Evolutionary conservation across 495 filamentous ascomycete genomes (phyloP).

Genomic region (Staphylotrichum tortipilum): DNA sequence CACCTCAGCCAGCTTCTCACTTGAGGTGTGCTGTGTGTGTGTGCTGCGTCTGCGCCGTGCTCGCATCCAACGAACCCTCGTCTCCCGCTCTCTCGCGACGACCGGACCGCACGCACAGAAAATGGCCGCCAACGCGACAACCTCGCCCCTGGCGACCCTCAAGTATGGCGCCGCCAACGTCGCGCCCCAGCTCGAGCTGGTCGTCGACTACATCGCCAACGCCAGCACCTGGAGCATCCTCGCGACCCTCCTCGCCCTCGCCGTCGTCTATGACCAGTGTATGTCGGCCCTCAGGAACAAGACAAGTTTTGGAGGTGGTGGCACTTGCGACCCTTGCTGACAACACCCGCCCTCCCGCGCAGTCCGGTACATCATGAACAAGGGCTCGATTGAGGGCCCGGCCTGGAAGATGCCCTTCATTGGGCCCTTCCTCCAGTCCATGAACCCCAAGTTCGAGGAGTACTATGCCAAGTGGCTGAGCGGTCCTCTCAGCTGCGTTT

Average conservation of each 20-base stretch:
- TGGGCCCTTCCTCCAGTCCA: slow-evolving; percentile 85
- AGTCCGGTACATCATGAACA: slow-evolving; percentile 82
- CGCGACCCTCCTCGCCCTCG: slow-evolving; percentile 55
- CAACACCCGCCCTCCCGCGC: slow-evolving; percentile 7
- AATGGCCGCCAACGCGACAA: slow-evolving; percentile 60
- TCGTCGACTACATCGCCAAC: slow-evolving; percentile 39
- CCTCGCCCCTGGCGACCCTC: slow-evolving; percentile 67
- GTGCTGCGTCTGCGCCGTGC: no score
- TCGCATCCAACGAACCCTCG: no score
- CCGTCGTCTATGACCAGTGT: slow-evolving; percentile 83
- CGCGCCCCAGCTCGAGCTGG: slow-evolving; percentile 36
- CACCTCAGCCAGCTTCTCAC: no score
- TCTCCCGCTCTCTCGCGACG: slow-evolving; percentile 1
- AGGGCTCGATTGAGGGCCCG: slow-evolving; percentile 78
- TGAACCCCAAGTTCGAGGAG: slow-evolving; percentile 84
- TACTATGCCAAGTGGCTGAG: slow-evolving; percentile 90
- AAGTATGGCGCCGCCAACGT: slow-evolving; percentile 38
- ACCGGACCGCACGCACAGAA: slow-evolving; percentile 16
- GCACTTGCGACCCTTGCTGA: slow-evolving; percentile 2
- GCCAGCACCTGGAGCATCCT: slow-evolving; percentile 55
- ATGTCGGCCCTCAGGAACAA: slow-evolving; percentile 27
- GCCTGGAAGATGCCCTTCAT: slow-evolving; percentile 86
- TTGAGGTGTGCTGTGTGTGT: no score
- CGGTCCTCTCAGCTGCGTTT: slow-evolving; percentile 88
- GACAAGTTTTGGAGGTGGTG: no score